Conservation (phyloP, 2,329 filamentous ascomycete species). For the Paecilomyces niveus region DNA sequence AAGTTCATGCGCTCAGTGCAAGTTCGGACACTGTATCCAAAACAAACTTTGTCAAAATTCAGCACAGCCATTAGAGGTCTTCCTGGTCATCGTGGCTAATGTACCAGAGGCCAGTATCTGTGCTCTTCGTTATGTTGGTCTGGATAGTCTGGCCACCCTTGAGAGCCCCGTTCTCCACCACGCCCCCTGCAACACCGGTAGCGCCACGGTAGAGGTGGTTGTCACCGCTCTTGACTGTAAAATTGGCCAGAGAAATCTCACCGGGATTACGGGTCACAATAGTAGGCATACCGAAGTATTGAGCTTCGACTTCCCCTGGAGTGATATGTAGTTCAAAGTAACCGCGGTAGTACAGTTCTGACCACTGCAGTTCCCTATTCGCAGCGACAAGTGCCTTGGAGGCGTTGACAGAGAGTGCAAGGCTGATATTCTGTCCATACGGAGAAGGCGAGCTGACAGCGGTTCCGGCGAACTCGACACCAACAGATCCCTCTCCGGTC, state of each 20-base stretch:
- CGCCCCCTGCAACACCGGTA: conserved; percentile 33
- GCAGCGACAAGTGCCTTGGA: conserved; percentile 39
- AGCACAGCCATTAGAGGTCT: neutral
- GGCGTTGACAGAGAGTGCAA: conserved; percentile 44
- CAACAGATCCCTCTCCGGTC: conserved; percentile 51
- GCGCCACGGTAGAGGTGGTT: conserved; percentile 50
- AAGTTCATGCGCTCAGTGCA: neutral
- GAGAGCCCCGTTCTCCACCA: conserved; percentile 37
- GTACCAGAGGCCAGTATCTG: conserved; percentile 23
- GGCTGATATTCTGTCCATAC: conserved; percentile 52
- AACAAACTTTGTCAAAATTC: too few species aligned
- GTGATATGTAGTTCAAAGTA: conserved; percentile 61
- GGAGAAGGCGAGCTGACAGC: conserved; percentile 58
- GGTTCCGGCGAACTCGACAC: conserved; percentile 60
- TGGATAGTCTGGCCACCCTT: conserved; percentile 23
- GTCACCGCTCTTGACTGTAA: conserved; percentile 57
- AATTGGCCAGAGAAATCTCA: conserved; percentile 63
- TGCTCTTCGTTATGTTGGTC: conserved; percentile 28
- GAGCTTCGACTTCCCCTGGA: conserved; percentile 52
- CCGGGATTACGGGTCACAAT: conserved; percentile 53
- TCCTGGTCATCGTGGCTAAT: neutral
- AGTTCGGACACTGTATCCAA: neutral
- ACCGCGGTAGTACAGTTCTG: conserved; percentile 65
- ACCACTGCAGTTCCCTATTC: conserved; percentile 64
- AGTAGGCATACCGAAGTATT: conserved; percentile 58